Evolutionary conservation across 1,139 yeast genomes (phyloP).

Genomic region (Dujonia santamariae): DNA sequence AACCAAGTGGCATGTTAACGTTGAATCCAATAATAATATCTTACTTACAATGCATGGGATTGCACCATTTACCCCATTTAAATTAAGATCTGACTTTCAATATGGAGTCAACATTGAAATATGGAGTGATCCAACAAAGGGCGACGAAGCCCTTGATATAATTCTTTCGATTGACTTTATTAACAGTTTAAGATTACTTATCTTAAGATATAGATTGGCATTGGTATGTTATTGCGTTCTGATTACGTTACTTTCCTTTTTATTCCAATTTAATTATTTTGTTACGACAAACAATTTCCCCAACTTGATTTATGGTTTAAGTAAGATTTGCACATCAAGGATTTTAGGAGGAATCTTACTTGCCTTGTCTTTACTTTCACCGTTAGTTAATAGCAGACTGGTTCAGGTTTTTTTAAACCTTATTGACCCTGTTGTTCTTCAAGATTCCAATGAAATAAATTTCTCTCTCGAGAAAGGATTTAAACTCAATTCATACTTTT

Average conservation of each 20-base stretch:
- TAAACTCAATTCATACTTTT: slow-evolving; percentile 42
- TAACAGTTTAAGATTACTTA: slow-evolving; percentile 48
- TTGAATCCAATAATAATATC: slow-evolving; percentile 27
- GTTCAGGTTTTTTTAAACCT: slow-evolving; percentile 25
- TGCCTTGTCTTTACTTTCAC: slow-evolving; percentile 32
- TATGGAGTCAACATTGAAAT: slow-evolving; percentile 40
- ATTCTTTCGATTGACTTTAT: slow-evolving; percentile 40
- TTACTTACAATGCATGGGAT: slow-evolving; percentile 62
- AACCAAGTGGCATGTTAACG: slow-evolving; percentile 69
- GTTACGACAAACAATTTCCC: slow-evolving; percentile 43
- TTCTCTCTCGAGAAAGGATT: slow-evolving; percentile 21
- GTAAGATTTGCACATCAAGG: slow-evolving; percentile 22
- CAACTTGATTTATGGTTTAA: slow-evolving; percentile 47
- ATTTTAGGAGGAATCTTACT: slow-evolving; percentile 17
- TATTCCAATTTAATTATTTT: slow-evolving; percentile 45
- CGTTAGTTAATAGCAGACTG: slow-evolving; percentile 22
- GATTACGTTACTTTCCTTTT: slow-evolving; percentile 40
- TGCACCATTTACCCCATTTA: slow-evolving; percentile 73
- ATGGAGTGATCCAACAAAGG: slow-evolving; percentile 32
- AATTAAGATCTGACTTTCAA: slow-evolving; percentile 15
- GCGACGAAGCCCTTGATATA: slow-evolving; percentile 27
- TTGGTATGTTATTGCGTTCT: slow-evolving; percentile 57
- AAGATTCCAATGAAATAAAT: slow-evolving; percentile 33
- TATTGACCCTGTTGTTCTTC: slow-evolving; percentile 58
- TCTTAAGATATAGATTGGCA: slow-evolving; percentile 62